Evolutionary conservation across 2,329 filamentous ascomycete genomes (phyloP), one percentile per base, ranked within the genome.

Genomic region (Aspergillus caelatus): DNA sequence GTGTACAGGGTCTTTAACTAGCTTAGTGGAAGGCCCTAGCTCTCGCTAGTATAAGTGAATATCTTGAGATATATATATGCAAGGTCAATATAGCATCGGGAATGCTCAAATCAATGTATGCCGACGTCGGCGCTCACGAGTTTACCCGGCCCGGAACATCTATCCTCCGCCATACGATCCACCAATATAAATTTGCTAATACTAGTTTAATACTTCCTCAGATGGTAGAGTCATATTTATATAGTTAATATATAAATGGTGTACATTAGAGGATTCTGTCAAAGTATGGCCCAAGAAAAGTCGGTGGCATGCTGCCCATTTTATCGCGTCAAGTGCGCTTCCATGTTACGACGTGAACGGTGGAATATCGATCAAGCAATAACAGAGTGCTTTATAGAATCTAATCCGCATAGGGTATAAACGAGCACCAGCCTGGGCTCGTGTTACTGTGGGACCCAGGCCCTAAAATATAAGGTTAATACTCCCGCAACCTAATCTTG

Each of bases 1-100:
- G 16, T 41, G 3, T 41, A 9, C 16, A 41, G 0, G 1, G 8
- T 41, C 16, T 41, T 41, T 4, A 9, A 10, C 1, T 41, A 41
- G 0, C 39, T 0, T 8, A 4, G 19, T 3, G 2, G 9, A n/a
- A n/a, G 1, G 10, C 8, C 7, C 16, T 3, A 3, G 3, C 1
- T 41, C 16, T 41, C 39, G 3, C 8, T 4, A 1, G 16, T 19
- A n/a, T 41, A 9, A 4, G 19, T 41, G 2, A n/a, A 41, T 41
- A 4, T 10, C 4, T 19, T n/a, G 19, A n/a, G 16, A n/a, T 41
- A 41, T 41, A 10, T n/a, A 10, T 3, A 41, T 41, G 39, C 16
- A 41, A n/a, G 19, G 16, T 4, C 39, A 41, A 46, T 46, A 46
- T 46, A 46, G n/a, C 7, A 43, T 34, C 32, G 11, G 10, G 41